Evolutionary conservation across 495 filamentous ascomycete genomes (phyloP), one percentile per base, ranked within the genome.

Genomic region (Penicillium paxilli): DNA sequence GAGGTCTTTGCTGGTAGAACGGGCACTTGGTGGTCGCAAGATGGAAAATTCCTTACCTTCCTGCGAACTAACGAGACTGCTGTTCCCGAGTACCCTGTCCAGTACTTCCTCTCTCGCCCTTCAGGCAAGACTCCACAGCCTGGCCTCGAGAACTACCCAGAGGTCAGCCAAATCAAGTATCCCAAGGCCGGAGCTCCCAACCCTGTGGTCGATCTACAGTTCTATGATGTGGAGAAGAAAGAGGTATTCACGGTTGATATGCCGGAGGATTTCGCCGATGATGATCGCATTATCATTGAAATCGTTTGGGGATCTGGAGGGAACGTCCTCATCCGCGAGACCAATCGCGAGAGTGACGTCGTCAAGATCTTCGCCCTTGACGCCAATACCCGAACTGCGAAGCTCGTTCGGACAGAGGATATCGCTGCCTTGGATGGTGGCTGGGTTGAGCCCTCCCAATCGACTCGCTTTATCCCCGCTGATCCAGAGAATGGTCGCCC

Each of bases 111-210:
- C 41, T 92, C 88, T 2, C 75, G 92, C 42, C 94, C 95, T 5
- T 95, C 91, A 57, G 92, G 92, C 17, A 81, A 82, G 45, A 44
- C 80, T 37, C 89, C 92, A 5, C 66, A 73, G 9, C 78, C 82
- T 0, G 94, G 91, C 16, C 80, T 93, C 55, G 91, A 97, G 67
- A 85, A 82, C 47, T 98, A 98, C 64, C 94, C 94, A 0, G 94
- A 98, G 66, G 84, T 92, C 17, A 78, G 89, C 44, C 75, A 90
- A 54, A 95, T 98, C 80, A 98, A 98, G 69, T 98, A 98, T 66
- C 94, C 94, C 23, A 98, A 98, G 72, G 87, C 94, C 49, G 94
- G 95, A 8, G 87, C 92, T 10, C 91, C 93, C 28, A 98, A 98
- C 68, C 94, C 94, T 7, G 79, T 89, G 16, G 95, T 98, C 11